Base-by-base conservation (phyloP, 2,329 filamentous ascomycete species). In the Colletotrichum camelliae region DNA sequence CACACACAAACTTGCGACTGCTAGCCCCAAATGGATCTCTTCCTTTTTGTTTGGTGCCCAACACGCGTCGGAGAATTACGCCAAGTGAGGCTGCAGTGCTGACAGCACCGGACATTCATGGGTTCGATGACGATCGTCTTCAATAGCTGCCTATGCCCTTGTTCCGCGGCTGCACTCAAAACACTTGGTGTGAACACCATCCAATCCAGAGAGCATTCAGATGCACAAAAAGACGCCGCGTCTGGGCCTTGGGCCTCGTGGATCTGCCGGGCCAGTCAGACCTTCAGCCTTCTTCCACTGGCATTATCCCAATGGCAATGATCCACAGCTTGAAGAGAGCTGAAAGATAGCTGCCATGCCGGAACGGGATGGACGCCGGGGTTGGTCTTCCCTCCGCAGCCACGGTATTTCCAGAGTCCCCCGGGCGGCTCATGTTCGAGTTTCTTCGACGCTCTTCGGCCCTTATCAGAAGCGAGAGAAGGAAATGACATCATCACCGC, bases 1-100 rank as follows among this genome's bases (percentile, higher is more conserved):
- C 27, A 35, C 15, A 24, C 21, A 55, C 15, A 43, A 12, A 58
- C n/a, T 27, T 21, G 39, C 33, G 24, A 21, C 60, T 27, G n/a
- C n/a, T 60, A 24, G 55, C 43, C 33, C 35, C 27, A 27, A 70
- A n/a, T 31, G 21, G 29, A 43, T 24, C 24, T 24, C 10, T 37
- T 33, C 61, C 35, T 39, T 21, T 29, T 71, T 55, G 5, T 52
- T 48, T 57, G 24, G 10, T 57, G 7, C 27, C 43, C 24, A 27
- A 67, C 29, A 72, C 29, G 57, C 37, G 37, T 69, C 70, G 58
- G 74, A 76, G 57, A 75, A 75, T 75, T 55, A 33, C 60, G 61
- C 60, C 48, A 70, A 75, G 61, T 35, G 66, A 76, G 60, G 31
- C 55, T 70, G 33, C 43, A 67, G n/a, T 60, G 24, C 55, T 71